Evolutionary conservation across 2,329 filamentous ascomycete species (phyloP).

Genomic region (Fusarium torulosum): DNA sequence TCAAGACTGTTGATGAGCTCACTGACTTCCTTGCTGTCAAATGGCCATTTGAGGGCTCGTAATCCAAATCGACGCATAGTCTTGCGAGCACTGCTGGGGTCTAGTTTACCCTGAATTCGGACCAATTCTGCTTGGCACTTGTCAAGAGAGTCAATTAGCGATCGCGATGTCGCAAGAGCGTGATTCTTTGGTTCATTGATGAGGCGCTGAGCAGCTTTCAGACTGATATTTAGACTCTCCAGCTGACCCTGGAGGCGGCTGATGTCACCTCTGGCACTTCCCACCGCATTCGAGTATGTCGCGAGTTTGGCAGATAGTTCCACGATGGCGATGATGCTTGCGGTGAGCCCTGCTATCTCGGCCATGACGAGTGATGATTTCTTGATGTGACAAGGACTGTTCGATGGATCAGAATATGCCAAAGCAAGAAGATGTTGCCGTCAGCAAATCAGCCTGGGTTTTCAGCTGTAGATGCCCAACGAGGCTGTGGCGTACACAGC

Average conservation of each 20-base stretch:
- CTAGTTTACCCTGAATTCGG: background rate
- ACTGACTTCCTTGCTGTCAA: background rate
- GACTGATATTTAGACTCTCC: background rate
- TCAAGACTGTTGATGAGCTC: background rate
- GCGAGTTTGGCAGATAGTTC: background rate
- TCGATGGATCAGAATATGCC: background rate
- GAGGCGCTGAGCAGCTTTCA: background rate
- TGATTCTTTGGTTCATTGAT: background rate
- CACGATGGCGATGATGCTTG: background rate
- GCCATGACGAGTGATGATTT: background rate
- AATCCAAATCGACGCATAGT: background rate
- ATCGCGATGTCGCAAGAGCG: background rate
- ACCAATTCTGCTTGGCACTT: accelerated
- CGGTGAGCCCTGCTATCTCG: background rate
- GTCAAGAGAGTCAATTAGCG: background rate
- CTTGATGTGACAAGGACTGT: background rate
- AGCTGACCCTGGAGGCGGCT: accelerated
- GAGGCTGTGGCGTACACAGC: background rate
- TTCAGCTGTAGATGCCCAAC: background rate
- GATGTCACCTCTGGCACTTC: background rate
- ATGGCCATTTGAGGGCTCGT: slow-evolving; percentile 1
- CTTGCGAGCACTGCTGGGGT: background rate
- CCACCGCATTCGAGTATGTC: background rate
- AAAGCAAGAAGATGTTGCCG: background rate
- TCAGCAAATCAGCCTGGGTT: background rate